Base-by-base conservation (phyloP, 179 eudicot genomes). In the Vitellaria paradoxa region DNA sequence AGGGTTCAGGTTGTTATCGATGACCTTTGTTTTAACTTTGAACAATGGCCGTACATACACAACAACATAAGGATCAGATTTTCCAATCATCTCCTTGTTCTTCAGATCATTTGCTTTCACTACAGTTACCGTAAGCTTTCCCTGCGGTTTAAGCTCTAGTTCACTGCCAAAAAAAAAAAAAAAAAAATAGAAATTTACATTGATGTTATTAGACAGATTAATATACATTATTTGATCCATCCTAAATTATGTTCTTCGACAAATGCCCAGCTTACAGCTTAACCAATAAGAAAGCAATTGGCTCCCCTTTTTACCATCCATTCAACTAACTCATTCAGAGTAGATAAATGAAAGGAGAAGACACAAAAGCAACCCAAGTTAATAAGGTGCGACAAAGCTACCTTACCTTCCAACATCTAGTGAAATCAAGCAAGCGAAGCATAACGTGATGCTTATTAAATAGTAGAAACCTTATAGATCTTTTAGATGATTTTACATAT, bases 81-180 rank as follows among this genome's bases (percentile, higher is more conserved):
- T 94, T 78, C 98, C 98, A 78, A 94, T 89, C 86, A 91, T 66
- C 80, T 94, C 98, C 88, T 70, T 88, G 87, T 94, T 94, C 88
- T 94, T 94, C 87, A 94, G 82, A 72, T 86, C 88, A 81, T 82
- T 93, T 82, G 97, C 98, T 86, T 75, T 88, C 83, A 93, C 88
- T 40, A 93, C 84, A 76, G 94, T 93, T 66, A 94, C 85, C n/a
- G 90, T 87, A 81, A 94, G 82, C 79, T 80, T 86, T 57, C 98
- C 98, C 77, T 91, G 96, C 24, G 98, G 98, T 89, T 89, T 94
- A 77, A 94, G 98, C 92, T 94, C 98, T 89, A 94, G 87, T 3
- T 94, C 98, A 81, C 98, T 94, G 91, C 64, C 11, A 8, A 74
- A 30, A 79, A 14, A 46, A 20, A 70, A 81, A n/a, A n/a, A n/a